Conservation (phyloP, 2,329 filamentous ascomycete species). For the Nemania serpens region DNA sequence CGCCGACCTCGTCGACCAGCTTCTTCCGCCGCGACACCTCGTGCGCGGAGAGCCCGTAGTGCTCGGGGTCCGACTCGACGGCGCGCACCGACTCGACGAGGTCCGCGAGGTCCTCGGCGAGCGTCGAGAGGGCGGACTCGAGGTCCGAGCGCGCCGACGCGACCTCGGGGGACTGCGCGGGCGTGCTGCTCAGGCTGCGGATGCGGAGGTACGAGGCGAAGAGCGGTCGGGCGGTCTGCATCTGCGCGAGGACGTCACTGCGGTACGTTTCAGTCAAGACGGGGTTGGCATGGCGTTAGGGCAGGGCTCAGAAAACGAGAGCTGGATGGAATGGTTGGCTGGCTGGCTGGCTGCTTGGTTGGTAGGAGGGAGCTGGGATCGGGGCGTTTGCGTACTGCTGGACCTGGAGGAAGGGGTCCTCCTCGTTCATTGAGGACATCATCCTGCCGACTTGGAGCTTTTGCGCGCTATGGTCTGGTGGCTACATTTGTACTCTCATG, state of each 20-base stretch:
- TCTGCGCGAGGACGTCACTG: conserved; percentile 88
- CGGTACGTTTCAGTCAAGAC: conserved; percentile 20
- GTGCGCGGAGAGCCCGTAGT: conserved; percentile 81
- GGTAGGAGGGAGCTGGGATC: too few species aligned
- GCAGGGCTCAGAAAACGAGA: not conserved
- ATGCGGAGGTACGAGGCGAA: conserved; percentile 97
- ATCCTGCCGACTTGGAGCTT: conserved; percentile 49
- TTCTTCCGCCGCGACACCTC: conserved; percentile 81
- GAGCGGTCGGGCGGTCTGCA: conserved; percentile 79
- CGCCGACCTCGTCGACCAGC: conserved; percentile 86
- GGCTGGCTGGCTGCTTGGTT: too few species aligned
- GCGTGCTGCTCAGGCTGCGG: conserved; percentile 73
- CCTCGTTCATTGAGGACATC: conserved; percentile 70
- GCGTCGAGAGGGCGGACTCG: conserved; percentile 64
- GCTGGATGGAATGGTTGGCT: not conserved
- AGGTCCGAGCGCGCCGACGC: conserved; percentile 76
- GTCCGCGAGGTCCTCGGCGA: conserved; percentile 85
- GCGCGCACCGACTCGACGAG: conserved; percentile 85
- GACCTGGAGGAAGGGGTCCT: conserved; percentile 74
- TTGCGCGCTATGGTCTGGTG: conserved; percentile 28
- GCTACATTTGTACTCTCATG: conserved; percentile 34
- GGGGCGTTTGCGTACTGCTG: conserved; percentile 60
- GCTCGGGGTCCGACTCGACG: conserved; percentile 83
- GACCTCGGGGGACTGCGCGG: conserved; percentile 79
- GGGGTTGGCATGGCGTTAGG: not conserved